Base-by-base conservation (phyloP, 1,284 basidiomycete species). In the Puccinia horiana region DNA sequence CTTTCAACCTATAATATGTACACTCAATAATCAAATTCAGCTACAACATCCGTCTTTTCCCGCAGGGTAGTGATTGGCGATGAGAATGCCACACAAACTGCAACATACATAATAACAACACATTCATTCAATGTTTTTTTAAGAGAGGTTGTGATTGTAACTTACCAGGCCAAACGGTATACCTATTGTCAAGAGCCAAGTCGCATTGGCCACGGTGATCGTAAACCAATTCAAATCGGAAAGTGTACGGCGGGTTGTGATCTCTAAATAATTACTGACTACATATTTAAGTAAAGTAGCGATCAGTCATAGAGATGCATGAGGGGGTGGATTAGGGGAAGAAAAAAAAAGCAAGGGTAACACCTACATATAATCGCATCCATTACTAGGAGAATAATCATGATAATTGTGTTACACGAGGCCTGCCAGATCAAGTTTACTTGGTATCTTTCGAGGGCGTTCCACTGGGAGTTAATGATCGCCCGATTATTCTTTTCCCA, bases 391-490 rank as follows among this genome's bases (percentile, higher is more conserved):
- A 73, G 35, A 20, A 3, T 26, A 54, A 54, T 8, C 52, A 73
- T 73, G 16, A 73, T 35, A 1, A 37, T 54, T n/a, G 70, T 54
- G 23, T 37, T 73, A 29, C 70, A 73, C 18, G 32, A 8, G 29
- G 47, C 70, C 26, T 73, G 70, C 70, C 70, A 73, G 35, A 73
- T 23, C 18, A 73, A 23, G 23, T 73, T 73, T 18, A 73, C 70
- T 37, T 54, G 44, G 29, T 73, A 54, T 16, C 18, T 54, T 54
- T 54, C 18, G 5, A 73, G 52, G 11, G 47, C 70, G 18, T 73
- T 49, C 8, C 35, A 54, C 35, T 73, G 70, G 32, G 70, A 73
- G 26, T 23, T 20, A 23, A 73, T 35, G 9, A 32, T 29, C 18
- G 2, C 29, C 35, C 29, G 70, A 23, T 73, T 73, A 35, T 52